These are phyloP conservation scores for Tetrapyrgos nigripes DNA, from an alignment of 1,284 basidiomycete species.

Conservation along the genomic window DNA sequence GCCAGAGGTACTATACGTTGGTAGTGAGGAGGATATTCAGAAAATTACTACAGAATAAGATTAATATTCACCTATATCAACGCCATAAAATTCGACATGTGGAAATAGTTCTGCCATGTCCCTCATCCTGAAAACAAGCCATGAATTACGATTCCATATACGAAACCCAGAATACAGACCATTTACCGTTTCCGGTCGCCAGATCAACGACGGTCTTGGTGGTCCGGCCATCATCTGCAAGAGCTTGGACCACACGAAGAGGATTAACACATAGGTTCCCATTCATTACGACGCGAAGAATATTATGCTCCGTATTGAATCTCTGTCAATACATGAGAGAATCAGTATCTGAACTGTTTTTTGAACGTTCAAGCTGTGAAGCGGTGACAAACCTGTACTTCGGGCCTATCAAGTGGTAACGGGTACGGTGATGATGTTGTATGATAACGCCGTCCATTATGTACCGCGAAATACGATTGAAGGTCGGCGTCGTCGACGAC, in stretches of 20 bases:
- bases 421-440: conserved; percentile 65
- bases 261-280: conserved; percentile 61
- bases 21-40: conserved; percentile 21
- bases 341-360: neutral
- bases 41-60: neutral
- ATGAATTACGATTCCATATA: conserved; percentile 26
- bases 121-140: conserved; percentile 56
- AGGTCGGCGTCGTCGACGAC: conserved; percentile 53
- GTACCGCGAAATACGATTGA: conserved; percentile 60
- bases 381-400: conserved; percentile 57
- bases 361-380: neutral
- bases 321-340: conserved; percentile 45
- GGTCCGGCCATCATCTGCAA: conserved; percentile 37
- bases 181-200: conserved; percentile 73
- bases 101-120: conserved; percentile 74
- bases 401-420: conserved; percentile 68
- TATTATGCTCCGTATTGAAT: conserved; percentile 52
- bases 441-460: conserved; percentile 66
- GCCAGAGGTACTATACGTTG: conserved; percentile 80
- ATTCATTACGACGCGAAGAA: conserved; percentile 55
- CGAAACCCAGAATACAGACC: conserved; percentile 50
- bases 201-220: conserved; percentile 65
- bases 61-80: conserved; percentile 66
- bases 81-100: conserved; percentile 65
- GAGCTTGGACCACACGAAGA: conserved; percentile 54